These are phyloP conservation scores for Corynascus novoguineensis DNA, from an alignment of 495 filamentous ascomycete genomes.

Conservation along the genomic window DNA sequence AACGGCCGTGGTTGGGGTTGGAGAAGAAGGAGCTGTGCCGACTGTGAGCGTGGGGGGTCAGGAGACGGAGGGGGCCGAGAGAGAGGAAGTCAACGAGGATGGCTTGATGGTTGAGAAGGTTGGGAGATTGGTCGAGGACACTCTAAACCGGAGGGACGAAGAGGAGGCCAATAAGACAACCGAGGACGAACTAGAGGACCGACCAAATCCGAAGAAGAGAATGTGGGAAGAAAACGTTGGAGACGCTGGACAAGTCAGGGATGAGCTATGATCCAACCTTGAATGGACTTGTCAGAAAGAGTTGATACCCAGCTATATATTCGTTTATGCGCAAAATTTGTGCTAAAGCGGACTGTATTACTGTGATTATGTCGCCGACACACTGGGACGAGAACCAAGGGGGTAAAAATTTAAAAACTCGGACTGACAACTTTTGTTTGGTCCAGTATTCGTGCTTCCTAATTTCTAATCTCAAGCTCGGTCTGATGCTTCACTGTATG, in stretches of 20 bases:
- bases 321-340: too few relatives aligned
- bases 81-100: constrained; percentile 23
- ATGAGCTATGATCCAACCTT: constrained; percentile 35
- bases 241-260: constrained; percentile 18
- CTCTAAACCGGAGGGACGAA: constrained; percentile 14
- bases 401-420: too few relatives aligned
- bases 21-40: constrained; percentile 45
- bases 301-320: constrained; percentile 2
- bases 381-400: too few relatives aligned
- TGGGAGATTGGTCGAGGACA: constrained; percentile 47
- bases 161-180: constrained; percentile 13
- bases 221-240: constrained; percentile 61
- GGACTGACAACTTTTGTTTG: too few relatives aligned
- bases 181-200: constrained; percentile 32
- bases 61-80: constrained; percentile 8
- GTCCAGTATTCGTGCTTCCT: too few relatives aligned
- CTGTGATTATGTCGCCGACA: too few relatives aligned
- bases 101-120: constrained; percentile 46
- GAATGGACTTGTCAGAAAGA: not conserved
- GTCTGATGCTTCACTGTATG: too few relatives aligned
- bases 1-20: constrained; percentile 35
- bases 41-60: constrained; percentile 32
- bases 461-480: too few relatives aligned
- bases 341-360: not conserved
- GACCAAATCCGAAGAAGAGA: constrained; percentile 62